Evolutionary conservation across 345 rosid genomes (phyloP).

Genomic region (Populus deltoides): DNA sequence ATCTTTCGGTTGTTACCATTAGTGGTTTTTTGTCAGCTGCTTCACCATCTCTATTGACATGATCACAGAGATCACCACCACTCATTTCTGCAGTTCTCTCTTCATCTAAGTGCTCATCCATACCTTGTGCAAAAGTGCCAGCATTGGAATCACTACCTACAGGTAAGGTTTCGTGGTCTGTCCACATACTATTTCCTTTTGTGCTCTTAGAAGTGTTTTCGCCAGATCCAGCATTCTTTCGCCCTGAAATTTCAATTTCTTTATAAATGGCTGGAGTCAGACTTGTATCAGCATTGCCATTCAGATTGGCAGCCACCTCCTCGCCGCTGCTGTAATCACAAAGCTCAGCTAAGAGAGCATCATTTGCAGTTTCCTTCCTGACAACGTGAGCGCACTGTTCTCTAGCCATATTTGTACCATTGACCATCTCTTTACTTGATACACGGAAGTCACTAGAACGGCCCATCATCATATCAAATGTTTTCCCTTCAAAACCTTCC

Average conservation of each 20-base stretch:
- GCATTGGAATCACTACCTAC: not conserved
- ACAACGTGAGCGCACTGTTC: not conserved
- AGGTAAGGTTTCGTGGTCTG: not conserved
- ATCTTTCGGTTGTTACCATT: too few species aligned
- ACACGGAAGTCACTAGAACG: not conserved
- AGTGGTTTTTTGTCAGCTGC: too few species aligned
- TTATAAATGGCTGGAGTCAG: conserved; percentile 1
- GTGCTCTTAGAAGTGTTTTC: not conserved
- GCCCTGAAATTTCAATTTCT: conserved; percentile 1
- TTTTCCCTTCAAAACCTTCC: not conserved
- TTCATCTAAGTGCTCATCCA: too few species aligned
- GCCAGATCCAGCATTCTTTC: not conserved
- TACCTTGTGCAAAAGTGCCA: not conserved
- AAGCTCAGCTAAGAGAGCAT: conserved; percentile 5
- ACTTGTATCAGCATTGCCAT: not conserved
- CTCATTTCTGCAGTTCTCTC: too few species aligned
- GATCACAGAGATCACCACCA: too few species aligned
- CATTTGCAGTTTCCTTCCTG: not conserved
- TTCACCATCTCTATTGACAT: too few species aligned
- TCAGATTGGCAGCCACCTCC: conserved; percentile 12
- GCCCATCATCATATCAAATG: not conserved
- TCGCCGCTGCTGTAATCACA: not conserved
- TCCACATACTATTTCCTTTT: not conserved
- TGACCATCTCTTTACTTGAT: not conserved
- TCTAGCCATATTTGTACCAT: not conserved